phyloP scores from a whole-genome alignment of 2,329 filamentous ascomycete genomes.

The Neoarthrinium moseri region DNA sequence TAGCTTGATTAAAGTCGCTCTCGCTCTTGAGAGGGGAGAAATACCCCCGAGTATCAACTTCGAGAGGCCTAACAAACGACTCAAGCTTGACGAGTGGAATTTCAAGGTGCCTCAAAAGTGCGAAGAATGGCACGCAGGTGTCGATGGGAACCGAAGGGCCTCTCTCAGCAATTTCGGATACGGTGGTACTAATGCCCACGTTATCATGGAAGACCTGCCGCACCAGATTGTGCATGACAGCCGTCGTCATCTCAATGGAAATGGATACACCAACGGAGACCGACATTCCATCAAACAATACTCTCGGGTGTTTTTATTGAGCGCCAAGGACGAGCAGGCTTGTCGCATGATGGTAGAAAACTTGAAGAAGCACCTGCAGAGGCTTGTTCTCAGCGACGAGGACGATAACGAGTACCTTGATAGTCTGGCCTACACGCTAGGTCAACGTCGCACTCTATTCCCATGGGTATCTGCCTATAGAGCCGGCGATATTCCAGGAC shows the following conservation, averaged over 20 bases:
- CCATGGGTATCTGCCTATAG: not conserved
- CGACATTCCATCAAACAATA: not conserved
- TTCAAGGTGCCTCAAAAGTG: conserved; percentile 9
- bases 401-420: not conserved
- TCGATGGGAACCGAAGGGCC: conserved; percentile 13
- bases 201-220: conserved; percentile 19
- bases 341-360: conserved; percentile 14
- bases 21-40: conserved; percentile 11
- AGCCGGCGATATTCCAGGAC: not conserved
- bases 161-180: conserved; percentile 36
- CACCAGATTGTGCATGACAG: not conserved
- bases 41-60: conserved; percentile 15
- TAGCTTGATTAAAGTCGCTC: conserved; percentile 16
- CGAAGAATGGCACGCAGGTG: conserved; percentile 6
- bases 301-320: not conserved
- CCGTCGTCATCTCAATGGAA: not conserved
- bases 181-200: conserved; percentile 35
- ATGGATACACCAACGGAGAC: not conserved
- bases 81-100: conserved; percentile 5
- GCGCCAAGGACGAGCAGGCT: not conserved
- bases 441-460: not conserved
- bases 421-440: not conserved
- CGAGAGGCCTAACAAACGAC: conserved; percentile 15
- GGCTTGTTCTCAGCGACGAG: not conserved
- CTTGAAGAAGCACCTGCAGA: conserved; percentile 18